These are phyloP conservation scores for Fistulifera solaris DNA, from an alignment of 108 stramenopile species.

Conservation along the genomic window DNA sequence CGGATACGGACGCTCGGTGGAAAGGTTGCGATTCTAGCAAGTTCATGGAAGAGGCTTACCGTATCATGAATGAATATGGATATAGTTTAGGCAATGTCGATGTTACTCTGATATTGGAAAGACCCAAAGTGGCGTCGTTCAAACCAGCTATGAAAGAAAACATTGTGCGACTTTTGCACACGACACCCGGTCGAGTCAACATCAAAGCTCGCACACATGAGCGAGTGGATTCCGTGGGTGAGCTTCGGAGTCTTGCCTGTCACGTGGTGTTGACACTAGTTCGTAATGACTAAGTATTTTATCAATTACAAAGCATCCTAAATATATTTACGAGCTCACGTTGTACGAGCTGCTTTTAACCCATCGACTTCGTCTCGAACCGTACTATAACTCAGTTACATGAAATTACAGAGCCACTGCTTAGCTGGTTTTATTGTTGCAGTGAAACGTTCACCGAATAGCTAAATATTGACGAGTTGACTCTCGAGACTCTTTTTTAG, in stretches of 20 bases:
- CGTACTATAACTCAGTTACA: no score
- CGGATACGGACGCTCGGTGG: slow-evolving; percentile 93
- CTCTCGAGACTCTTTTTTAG: no score
- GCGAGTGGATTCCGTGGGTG: slow-evolving; percentile 86
- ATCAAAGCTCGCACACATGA: slow-evolving; percentile 96
- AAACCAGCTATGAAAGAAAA: slow-evolving; percentile 92
- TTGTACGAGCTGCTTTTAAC: no score
- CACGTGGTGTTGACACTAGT: slow-evolving; percentile 91
- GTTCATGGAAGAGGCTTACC: slow-evolving; percentile 89
- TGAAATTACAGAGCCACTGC: no score
- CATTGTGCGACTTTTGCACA: slow-evolving; percentile 74
- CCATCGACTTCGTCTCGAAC: no score
- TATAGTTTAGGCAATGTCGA: slow-evolving; percentile 86
- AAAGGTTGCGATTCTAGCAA: slow-evolving; percentile 87
- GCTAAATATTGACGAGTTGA: no score
- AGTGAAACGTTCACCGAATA: no score
- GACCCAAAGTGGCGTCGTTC: slow-evolving; percentile 82
- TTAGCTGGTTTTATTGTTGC: no score
- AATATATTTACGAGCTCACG: no score
- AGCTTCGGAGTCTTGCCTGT: slow-evolving; percentile 82
- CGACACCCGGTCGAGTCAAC: slow-evolving; percentile 83
- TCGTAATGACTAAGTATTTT: background rate
- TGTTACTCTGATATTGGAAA: slow-evolving; percentile 81
- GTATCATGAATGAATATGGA: slow-evolving; percentile 73
- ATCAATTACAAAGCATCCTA: no score